Evolutionary conservation across 495 filamentous ascomycete species (phyloP).

Genomic region (Penicillium riverlandense): DNA sequence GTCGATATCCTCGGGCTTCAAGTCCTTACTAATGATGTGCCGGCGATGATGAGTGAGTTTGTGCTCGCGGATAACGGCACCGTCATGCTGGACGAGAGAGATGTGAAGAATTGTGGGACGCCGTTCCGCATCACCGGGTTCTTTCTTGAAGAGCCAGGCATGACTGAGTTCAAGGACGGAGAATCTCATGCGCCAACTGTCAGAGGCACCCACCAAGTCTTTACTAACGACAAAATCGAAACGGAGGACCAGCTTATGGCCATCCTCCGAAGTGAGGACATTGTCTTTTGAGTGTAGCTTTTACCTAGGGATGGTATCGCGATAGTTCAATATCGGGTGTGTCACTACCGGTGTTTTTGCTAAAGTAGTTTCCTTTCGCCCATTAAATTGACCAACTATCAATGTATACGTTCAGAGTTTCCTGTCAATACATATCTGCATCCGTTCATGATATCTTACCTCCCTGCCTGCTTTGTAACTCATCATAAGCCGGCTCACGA

Average conservation of each 20-base stretch:
- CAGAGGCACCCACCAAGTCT: background rate
- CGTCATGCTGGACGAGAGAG: background rate
- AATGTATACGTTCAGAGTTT: background rate
- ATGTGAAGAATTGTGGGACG: background rate
- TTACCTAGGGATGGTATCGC: background rate
- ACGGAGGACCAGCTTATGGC: background rate
- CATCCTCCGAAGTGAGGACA: background rate
- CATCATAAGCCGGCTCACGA: conserved; percentile 1
- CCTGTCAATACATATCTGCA: conserved; percentile 1
- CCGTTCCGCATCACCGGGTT: background rate
- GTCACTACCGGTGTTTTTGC: background rate
- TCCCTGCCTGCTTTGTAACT: conserved; percentile 1
- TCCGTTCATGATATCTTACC: background rate
- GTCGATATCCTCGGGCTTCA: background rate
- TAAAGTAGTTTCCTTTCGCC: too few species aligned
- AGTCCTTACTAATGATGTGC: background rate
- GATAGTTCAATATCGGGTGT: background rate
- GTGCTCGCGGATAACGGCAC: background rate
- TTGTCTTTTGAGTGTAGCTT: background rate
- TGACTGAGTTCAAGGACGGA: background rate
- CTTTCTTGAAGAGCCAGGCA: background rate
- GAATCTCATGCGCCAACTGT: background rate
- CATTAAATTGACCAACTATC: background rate
- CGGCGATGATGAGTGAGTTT: background rate
- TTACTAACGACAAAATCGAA: background rate